These are phyloP conservation scores for Didymosphaeria variabile DNA, from an alignment of 2,329 filamentous ascomycete species.

Conservation along the genomic window DNA sequence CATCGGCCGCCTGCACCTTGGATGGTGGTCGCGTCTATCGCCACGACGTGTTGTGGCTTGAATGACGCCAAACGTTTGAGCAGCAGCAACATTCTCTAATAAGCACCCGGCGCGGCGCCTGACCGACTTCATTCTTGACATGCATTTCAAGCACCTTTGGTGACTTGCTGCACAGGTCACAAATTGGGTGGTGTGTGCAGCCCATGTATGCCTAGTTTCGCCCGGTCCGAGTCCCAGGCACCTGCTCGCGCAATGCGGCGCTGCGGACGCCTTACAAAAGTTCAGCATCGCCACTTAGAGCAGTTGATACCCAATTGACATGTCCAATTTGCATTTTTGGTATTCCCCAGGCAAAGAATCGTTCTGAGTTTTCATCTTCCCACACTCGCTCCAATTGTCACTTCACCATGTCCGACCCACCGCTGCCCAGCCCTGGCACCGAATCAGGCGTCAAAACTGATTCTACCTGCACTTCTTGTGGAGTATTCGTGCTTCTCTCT, in stretches of 20 bases:
- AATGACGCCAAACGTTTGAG: no score
- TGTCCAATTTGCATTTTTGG: no score
- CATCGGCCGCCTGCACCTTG: no score
- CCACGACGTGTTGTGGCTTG: no score
- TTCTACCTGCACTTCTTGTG: background rate
- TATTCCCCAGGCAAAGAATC: background rate
- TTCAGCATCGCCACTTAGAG: background rate
- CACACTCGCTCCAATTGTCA: background rate
- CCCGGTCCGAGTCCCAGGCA: background rate
- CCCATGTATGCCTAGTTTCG: slow-evolving; percentile 5
- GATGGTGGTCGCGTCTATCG: no score
- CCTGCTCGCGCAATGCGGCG: background rate
- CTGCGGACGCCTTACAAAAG: background rate
- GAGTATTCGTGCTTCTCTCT: background rate
- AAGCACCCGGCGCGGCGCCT: no score
- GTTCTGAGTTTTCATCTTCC: background rate
- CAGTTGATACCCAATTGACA: background rate
- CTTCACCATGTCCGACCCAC: background rate
- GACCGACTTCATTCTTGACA: no score
- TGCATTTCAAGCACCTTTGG: no score
- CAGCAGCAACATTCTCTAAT: no score
- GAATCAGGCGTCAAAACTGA: background rate
- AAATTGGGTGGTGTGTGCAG: background rate
- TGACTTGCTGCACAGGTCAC: background rate
- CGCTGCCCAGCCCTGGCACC: background rate